A percentile compares a stretch with the other conserved stretches of the same genome.
These are phyloP conservation scores for Nakazawaea wickerhamii DNA, from an alignment of 805 yeast species.

Conservation along the genomic window DNA sequence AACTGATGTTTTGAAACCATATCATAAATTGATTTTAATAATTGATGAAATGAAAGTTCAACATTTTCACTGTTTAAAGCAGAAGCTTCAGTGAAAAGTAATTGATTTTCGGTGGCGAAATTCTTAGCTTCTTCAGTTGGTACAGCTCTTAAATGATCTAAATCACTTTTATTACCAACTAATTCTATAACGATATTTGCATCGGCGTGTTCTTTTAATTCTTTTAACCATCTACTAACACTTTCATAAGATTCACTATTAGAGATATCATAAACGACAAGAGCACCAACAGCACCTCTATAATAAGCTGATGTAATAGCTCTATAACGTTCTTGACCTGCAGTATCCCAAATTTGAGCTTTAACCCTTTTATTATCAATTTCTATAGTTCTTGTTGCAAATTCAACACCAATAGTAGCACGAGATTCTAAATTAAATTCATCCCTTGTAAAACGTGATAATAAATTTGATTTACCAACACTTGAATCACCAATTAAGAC, in stretches of 20 bases:
- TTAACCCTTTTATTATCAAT: slow-evolving; percentile 79
- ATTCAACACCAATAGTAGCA: slow-evolving; percentile 96
- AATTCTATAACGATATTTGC: slow-evolving; percentile 92
- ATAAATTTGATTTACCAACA: slow-evolving; percentile 91
- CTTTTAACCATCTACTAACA: slow-evolving; percentile 85
- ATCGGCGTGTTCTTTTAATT: slow-evolving; percentile 87
- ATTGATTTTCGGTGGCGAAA: slow-evolving; percentile 87
- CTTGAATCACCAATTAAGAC: slow-evolving; percentile 97
- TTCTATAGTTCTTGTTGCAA: slow-evolving; percentile 92
- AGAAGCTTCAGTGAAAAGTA: slow-evolving; percentile 92
- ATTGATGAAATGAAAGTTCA: slow-evolving; percentile 88
- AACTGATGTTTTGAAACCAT: slow-evolving; percentile 92
- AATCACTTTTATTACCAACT: slow-evolving; percentile 88
- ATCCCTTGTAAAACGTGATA: slow-evolving; percentile 90
- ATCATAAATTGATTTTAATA: slow-evolving; percentile 88
- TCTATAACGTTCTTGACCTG: slow-evolving; percentile 97
- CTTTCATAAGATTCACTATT: slow-evolving; percentile 83
- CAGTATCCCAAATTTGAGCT: slow-evolving; percentile 98
- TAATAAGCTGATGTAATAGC: slow-evolving; percentile 97
- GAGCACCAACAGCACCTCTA: slow-evolving; percentile 97
- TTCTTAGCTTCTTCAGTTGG: slow-evolving; percentile 97
- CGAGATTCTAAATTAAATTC: slow-evolving; percentile 93
- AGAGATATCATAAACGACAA: slow-evolving; percentile 91
- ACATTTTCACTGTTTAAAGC: slow-evolving; percentile 94
- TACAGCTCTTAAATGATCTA: slow-evolving; percentile 89